Evolutionary conservation across 2,329 filamentous ascomycete species (phyloP).

Genomic region (Colletotrichum agaves): DNA sequence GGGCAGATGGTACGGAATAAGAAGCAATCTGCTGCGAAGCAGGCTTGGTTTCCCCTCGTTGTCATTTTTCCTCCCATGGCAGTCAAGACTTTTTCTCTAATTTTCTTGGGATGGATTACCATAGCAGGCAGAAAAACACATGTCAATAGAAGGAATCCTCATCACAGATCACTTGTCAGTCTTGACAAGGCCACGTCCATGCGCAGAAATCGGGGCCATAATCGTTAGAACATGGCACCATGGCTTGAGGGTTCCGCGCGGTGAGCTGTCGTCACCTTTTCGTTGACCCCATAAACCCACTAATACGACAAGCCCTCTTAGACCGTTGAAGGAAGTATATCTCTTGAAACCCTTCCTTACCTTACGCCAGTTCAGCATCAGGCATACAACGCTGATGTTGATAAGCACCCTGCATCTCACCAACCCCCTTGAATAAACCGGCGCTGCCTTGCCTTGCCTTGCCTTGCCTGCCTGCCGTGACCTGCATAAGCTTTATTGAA

Average conservation of each 20-base stretch:
- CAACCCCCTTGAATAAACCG: not conserved
- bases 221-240: slow-evolving; percentile 30
- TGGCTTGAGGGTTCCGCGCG: slow-evolving; percentile 6
- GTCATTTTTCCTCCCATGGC: slow-evolving; percentile 8
- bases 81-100: not conserved
- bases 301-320: not conserved
- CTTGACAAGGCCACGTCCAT: not conserved
- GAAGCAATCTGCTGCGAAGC: slow-evolving; percentile 26
- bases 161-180: not conserved
- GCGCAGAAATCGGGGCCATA: slow-evolving; percentile 7
- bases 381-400: too few species aligned
- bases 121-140: slow-evolving; percentile 21
- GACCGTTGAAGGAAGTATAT: too few species aligned
- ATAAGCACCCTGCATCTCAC: not conserved
- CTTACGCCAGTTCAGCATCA: too few species aligned
- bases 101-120: slow-evolving; percentile 7
- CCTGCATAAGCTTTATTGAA: not conserved
- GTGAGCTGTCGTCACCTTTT: slow-evolving; percentile 10
- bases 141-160: slow-evolving; percentile 31
- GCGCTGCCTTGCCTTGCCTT: not conserved
- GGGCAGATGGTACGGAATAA: slow-evolving; percentile 16
- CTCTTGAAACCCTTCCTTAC: too few species aligned
- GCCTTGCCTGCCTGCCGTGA: slow-evolving; percentile 1
- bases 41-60: slow-evolving; percentile 9
- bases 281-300: slow-evolving; percentile 5